Evolutionary conservation across 2,329 filamentous ascomycete genomes (phyloP).

Genomic region (Cadophora malorum): DNA sequence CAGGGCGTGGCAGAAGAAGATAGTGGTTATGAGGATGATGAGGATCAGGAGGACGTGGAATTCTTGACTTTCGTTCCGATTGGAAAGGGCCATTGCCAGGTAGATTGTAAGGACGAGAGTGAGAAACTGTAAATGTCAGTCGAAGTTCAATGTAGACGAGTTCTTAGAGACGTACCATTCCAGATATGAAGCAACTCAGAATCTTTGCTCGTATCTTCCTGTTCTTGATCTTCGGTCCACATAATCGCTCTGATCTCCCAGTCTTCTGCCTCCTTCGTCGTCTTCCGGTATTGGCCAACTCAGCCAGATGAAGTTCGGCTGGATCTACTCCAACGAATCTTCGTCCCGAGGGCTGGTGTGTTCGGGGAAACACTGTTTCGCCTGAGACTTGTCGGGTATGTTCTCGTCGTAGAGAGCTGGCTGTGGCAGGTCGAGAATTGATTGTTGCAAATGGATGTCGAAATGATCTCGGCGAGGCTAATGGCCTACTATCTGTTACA

Average conservation of each 20-base stretch:
- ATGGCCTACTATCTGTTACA: conserved; percentile 43
- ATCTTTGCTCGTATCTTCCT: conserved; percentile 60
- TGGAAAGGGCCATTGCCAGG: conserved; percentile 72
- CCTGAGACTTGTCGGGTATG: conserved; percentile 23
- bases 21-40: conserved; percentile 73
- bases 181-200: conserved; percentile 69
- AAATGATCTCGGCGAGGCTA: conserved; percentile 26
- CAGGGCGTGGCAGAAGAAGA: conserved; percentile 82
- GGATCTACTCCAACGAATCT: conserved; percentile 53
- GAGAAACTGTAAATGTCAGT: conserved; percentile 37
- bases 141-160: neutral
- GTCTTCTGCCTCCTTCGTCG: conserved; percentile 47
- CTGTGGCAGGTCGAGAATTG: conserved; percentile 31
- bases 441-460: conserved; percentile 32
- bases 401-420: conserved; percentile 28
- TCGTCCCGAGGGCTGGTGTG: conserved; percentile 31
- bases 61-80: conserved; percentile 68
- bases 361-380: conserved; percentile 30
- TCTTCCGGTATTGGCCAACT: conserved; percentile 52
- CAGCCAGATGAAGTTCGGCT: conserved; percentile 55
- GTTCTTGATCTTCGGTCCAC: conserved; percentile 61
- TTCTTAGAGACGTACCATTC: conserved; percentile 44
- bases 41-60: conserved; percentile 83
- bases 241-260: conserved; percentile 33
- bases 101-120: conserved; percentile 49